phyloP scores from a whole-genome alignment of 352 stramenopile species.

The Phytophthora aleatoria region DNA sequence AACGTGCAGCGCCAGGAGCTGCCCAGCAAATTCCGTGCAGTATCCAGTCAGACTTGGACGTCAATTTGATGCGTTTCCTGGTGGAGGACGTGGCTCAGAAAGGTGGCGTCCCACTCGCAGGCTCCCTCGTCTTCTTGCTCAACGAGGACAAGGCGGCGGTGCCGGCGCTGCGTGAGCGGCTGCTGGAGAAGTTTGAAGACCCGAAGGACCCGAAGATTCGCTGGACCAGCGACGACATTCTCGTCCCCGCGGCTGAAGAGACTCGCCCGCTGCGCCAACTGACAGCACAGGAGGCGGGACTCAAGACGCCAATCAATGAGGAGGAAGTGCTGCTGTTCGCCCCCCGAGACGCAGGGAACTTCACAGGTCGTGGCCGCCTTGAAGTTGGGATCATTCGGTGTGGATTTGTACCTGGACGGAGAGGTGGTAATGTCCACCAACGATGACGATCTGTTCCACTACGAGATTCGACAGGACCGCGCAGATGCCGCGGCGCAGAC shows the following conservation, averaged over 20 bases:
- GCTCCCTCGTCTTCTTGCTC: slow-evolving; percentile 63
- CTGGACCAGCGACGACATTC: slow-evolving; percentile 61
- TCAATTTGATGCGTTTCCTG: slow-evolving; percentile 49
- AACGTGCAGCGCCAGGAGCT: slow-evolving; percentile 30
- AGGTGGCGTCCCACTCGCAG: slow-evolving; percentile 38
- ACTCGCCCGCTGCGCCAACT: slow-evolving; percentile 45
- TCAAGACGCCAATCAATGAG: slow-evolving; percentile 32
- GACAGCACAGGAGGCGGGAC: slow-evolving; percentile 37
- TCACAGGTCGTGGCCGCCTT: slow-evolving; percentile 55
- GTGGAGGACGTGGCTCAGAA: slow-evolving; percentile 36
- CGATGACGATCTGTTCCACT: slow-evolving; percentile 71
- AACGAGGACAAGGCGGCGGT: slow-evolving; percentile 31
- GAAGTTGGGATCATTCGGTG: slow-evolving; percentile 52
- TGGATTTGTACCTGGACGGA: slow-evolving; percentile 73
- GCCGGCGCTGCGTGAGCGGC: slow-evolving; percentile 58
- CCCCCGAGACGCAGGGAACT: slow-evolving; percentile 12
- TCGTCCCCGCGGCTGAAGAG: slow-evolving; percentile 38
- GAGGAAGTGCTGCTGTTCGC: slow-evolving; percentile 47
- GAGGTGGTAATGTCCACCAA: slow-evolving; percentile 75
- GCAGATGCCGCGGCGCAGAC: slow-evolving; percentile 30
- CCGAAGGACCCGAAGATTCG: slow-evolving; percentile 54
- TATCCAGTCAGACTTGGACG: slow-evolving; percentile 29
- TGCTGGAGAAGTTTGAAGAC: slow-evolving; percentile 60
- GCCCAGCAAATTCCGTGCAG: slow-evolving; percentile 38
- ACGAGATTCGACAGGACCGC: slow-evolving; percentile 80